Evolutionary conservation across 257 asterid species (phyloP).

Genomic region (Solanum arcanum): DNA sequence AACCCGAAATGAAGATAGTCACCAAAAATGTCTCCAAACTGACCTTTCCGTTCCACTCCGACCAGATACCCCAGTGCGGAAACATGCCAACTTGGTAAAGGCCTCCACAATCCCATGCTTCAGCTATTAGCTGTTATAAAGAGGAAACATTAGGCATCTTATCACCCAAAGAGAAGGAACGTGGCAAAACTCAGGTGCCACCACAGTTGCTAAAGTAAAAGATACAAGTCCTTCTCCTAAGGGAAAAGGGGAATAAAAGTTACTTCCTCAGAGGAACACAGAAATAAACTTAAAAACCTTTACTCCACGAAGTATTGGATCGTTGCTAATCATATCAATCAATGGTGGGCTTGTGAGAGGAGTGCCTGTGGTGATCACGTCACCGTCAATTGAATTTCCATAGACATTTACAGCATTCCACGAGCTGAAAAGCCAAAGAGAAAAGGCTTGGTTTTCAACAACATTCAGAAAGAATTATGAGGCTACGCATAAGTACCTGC

Average conservation of each 20-base stretch:
- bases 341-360: slow-evolving; percentile 85
- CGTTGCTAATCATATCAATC: slow-evolving; percentile 90
- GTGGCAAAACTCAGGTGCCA: background rate
- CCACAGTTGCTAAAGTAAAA: background rate
- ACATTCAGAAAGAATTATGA: background rate
- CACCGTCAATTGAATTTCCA: slow-evolving; percentile 63
- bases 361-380: slow-evolving; percentile 64
- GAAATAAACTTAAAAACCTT: slow-evolving; percentile 36
- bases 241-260: background rate
- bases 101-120: slow-evolving; percentile 99
- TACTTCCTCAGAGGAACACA: background rate
- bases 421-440: slow-evolving; percentile 31
- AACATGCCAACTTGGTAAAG: slow-evolving; percentile 93
- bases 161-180: background rate
- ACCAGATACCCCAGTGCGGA: slow-evolving; percentile 98
- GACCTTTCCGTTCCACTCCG: slow-evolving; percentile 99
- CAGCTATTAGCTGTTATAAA: slow-evolving; percentile 76
- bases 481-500: slow-evolving; percentile 49
- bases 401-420: slow-evolving; percentile 82
- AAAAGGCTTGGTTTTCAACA: background rate
- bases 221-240: background rate
- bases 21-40: background rate
- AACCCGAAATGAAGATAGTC: background rate
- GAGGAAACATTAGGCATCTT: background rate
- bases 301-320: slow-evolving; percentile 80